Conservation (phyloP, 1,284 basidiomycete genomes). For the Fomitopsis schrenkii region DNA sequence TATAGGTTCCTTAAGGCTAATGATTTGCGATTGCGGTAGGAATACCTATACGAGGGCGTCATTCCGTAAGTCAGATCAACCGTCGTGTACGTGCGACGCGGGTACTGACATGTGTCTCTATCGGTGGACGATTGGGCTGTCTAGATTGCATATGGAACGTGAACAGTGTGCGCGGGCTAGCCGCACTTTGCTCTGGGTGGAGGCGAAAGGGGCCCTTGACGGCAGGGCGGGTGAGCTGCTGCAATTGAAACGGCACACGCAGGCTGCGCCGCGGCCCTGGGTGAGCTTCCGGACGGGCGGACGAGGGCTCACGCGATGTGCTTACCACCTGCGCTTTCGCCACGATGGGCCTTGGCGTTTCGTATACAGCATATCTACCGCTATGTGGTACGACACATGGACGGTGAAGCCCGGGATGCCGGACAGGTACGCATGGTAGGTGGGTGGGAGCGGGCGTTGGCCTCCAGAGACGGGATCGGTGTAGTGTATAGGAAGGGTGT, state of each 20-base stretch:
- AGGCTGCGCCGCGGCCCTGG: slow-evolving; percentile 4
- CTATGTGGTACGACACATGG: slow-evolving; percentile 53
- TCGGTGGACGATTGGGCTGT: background rate
- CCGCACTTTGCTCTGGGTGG: slow-evolving; percentile 4
- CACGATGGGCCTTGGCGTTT: slow-evolving; percentile 23
- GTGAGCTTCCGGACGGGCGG: background rate
- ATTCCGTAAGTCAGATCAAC: background rate
- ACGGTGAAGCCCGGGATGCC: slow-evolving; percentile 67
- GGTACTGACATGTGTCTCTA: slow-evolving; percentile 6
- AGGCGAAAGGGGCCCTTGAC: slow-evolving; percentile 15
- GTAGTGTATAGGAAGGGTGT: slow-evolving; percentile 23
- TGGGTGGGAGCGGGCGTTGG: slow-evolving; percentile 50
- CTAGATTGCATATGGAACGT: slow-evolving; percentile 11
- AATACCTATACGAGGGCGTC: slow-evolving; percentile 18
- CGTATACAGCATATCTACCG: slow-evolving; percentile 18
- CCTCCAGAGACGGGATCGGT: slow-evolving; percentile 12
- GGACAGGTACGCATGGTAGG: slow-evolving; percentile 53
- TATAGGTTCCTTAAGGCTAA: slow-evolving; percentile 24
- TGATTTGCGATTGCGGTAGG: slow-evolving; percentile 24
- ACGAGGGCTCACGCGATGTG: background rate
- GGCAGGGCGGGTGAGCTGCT: slow-evolving; percentile 14
- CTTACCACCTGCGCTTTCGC: slow-evolving; percentile 21
- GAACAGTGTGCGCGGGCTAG: slow-evolving; percentile 18
- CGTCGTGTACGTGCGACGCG: background rate
- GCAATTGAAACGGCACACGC: slow-evolving; percentile 14